Percentiles rank a stretch among this genome's conserved stretches.
Evolutionary conservation across 176 grass and related monocot genomes (phyloP).

Genomic region (Musa itinerans): DNA sequence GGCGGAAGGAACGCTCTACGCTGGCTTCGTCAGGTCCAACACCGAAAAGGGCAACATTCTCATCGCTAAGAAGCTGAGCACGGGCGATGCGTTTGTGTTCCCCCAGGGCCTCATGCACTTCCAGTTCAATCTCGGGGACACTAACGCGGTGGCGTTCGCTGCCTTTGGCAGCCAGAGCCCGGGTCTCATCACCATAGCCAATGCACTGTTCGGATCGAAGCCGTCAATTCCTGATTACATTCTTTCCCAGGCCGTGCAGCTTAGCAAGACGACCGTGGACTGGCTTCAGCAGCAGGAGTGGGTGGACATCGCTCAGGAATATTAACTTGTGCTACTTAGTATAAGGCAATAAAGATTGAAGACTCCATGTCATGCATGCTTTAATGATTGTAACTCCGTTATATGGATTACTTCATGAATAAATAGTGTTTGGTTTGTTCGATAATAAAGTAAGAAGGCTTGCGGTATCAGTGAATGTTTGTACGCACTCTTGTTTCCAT

Average conservation of each 20-base stretch:
- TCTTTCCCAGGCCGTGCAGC: constrained; percentile 33
- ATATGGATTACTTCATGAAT: no score
- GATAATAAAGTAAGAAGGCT: no score
- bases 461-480: no score
- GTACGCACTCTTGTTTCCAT: no score
- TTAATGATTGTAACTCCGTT: no score
- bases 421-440: no score
- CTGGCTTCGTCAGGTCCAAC: constrained; percentile 26
- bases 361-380: no score
- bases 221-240: constrained; percentile 22
- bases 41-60: constrained; percentile 18
- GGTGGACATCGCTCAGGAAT: no score
- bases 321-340: no score
- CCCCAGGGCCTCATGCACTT: constrained; percentile 30
- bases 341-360: no score
- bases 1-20: constrained; percentile 26
- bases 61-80: constrained; percentile 15
- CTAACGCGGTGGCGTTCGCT: constrained; percentile 19
- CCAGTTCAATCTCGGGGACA: constrained; percentile 22
- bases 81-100: constrained; percentile 30
- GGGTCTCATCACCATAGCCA: constrained; percentile 11
- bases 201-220: constrained; percentile 23
- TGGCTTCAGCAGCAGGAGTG: constrained; percentile 5
- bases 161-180: constrained; percentile 34
- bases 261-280: constrained; percentile 27